Evolutionary conservation across 2,329 filamentous ascomycete species (phyloP).

Genomic region (Cercospora nicotianae): DNA sequence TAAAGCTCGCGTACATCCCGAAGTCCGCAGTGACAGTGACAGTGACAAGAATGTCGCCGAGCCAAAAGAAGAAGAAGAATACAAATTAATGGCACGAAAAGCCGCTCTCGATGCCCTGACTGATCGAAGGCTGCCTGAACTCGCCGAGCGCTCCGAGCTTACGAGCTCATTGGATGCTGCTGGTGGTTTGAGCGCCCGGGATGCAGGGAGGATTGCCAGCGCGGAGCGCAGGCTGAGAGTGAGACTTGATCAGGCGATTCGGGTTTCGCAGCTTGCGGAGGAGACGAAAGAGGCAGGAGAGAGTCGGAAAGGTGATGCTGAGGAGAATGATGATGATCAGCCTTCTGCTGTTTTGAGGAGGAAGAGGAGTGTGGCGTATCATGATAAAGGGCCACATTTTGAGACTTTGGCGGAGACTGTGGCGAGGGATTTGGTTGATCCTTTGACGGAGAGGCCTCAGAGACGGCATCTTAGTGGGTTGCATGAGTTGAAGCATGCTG

Average conservation of each 20-base stretch:
- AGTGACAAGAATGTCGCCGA: not conserved
- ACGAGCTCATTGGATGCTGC: constrained; percentile 11
- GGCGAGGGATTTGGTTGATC: not conserved
- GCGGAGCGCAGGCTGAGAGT: constrained; percentile 2
- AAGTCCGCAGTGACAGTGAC: not conserved
- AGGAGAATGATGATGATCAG: not conserved
- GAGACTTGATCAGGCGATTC: not conserved
- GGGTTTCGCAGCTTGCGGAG: not conserved
- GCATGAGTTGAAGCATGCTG: not conserved
- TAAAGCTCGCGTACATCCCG: not conserved
- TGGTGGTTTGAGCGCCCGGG: constrained; percentile 8
- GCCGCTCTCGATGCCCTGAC: not conserved
- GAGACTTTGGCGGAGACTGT: not conserved
- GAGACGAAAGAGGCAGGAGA: not conserved
- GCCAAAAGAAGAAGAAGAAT: not conserved
- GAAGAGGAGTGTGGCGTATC: not conserved
- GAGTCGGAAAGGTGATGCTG: not conserved
- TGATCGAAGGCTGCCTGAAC: constrained; percentile 2
- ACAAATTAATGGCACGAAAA: not conserved
- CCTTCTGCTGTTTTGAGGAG: not conserved
- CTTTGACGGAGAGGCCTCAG: not conserved
- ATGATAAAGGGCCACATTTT: not conserved
- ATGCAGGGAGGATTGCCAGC: not conserved
- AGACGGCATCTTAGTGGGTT: not conserved
- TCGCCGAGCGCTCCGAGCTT: constrained; percentile 10